Conservation (phyloP, 192 early-diverging fungal species). For the Backusella psychrophila region DNA sequence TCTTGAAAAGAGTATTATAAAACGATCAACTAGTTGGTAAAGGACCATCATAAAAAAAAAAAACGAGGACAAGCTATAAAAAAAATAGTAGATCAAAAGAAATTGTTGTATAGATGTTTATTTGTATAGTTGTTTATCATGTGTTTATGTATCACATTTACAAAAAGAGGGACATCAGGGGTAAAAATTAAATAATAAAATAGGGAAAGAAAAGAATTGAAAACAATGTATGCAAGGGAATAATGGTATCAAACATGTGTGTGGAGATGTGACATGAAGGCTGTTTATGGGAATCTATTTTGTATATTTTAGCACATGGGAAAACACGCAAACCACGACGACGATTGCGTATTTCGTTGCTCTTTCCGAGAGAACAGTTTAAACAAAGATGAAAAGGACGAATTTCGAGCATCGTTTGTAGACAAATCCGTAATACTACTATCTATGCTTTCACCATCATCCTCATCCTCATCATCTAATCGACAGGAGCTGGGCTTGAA, state of each 20-base stretch:
- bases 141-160: neutral
- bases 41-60: too few species aligned
- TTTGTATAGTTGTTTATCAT: neutral
- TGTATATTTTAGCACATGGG: slow-evolving; percentile 1
- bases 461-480: slow-evolving; percentile 6
- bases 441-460: neutral
- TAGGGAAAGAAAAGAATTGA: neutral
- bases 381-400: neutral
- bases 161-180: neutral
- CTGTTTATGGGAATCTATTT: neutral
- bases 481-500: slow-evolving; percentile 14
- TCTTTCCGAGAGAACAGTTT: neutral
- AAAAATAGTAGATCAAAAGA: neutral
- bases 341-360: neutral
- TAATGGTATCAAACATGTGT: neutral
- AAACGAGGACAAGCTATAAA: neutral
- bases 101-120: neutral
- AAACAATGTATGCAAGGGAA: neutral
- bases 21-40: too few species aligned
- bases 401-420: neutral
- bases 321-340: slow-evolving; percentile 3
- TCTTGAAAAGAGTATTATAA: too few species aligned
- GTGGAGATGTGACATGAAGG: neutral
- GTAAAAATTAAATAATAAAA: neutral
- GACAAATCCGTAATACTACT: slow-evolving; percentile 8